These are phyloP conservation scores for Pharnaceum exiguum DNA, from an alignment of 148 eudicot species.

Conservation along the genomic window DNA sequence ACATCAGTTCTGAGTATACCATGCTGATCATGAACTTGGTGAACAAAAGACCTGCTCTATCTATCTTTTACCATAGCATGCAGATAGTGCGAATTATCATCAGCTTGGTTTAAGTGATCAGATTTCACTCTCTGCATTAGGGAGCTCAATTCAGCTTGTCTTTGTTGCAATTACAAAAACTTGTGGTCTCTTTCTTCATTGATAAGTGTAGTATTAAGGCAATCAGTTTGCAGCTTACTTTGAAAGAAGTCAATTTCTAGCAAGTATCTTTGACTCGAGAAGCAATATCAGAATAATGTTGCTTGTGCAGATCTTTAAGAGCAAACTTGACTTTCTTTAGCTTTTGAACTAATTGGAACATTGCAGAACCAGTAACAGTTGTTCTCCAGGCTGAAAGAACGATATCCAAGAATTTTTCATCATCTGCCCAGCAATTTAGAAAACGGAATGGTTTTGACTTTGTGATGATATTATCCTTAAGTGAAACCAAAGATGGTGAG, in stretches of 20 bases:
- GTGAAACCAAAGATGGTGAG: not conserved
- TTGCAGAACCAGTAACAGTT: not conserved
- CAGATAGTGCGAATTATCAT: not conserved
- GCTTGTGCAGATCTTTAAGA: not conserved
- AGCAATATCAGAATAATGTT: not conserved
- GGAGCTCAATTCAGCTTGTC: not conserved
- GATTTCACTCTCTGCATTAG: not conserved
- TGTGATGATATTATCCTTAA: not conserved
- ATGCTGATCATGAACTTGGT: too few relatives aligned
- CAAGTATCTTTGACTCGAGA: not conserved
- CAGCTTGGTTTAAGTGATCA: not conserved
- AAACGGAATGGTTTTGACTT: not conserved
- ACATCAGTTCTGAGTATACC: too few relatives aligned
- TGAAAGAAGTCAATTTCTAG: not conserved
- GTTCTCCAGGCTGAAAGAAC: not conserved
- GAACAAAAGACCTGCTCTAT: too few relatives aligned
- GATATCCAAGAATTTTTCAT: not conserved
- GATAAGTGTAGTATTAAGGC: not conserved
- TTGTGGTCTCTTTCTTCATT: not conserved
- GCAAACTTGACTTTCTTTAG: not conserved
- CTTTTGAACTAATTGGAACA: not conserved
- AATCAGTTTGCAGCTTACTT: not conserved
- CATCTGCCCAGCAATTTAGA: not conserved
- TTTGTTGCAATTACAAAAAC: not conserved
- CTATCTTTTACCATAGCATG: not conserved